A percentile compares a stretch with the other conserved stretches of the same genome.
These are phyloP conservation scores for Caryopteris hybrid DNA, from an alignment of 305 asterid genomes.

Conservation along the genomic window DNA sequence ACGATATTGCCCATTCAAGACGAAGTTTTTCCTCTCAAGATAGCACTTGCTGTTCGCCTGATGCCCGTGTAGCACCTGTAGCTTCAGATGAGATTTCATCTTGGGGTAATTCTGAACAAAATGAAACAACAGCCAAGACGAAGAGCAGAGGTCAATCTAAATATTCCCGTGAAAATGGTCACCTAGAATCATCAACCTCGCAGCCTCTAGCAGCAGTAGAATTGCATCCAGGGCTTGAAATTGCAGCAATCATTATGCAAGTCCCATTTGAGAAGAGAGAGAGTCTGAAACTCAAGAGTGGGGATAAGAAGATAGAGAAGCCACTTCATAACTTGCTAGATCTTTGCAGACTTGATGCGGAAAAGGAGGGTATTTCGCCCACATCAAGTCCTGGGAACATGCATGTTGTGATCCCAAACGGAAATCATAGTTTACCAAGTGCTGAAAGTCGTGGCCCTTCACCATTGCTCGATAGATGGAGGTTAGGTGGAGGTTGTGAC, in stretches of 20 bases:
- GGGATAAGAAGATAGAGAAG: conserved; percentile 37
- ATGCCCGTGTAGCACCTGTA: conserved; percentile 28
- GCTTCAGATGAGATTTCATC: conserved; percentile 30
- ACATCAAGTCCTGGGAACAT: conserved; percentile 33
- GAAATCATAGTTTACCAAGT: conserved; percentile 74
- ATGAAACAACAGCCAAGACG: conserved; percentile 23
- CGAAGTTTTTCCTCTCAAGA: conserved; percentile 44
- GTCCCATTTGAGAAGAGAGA: conserved; percentile 70
- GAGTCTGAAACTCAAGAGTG: conserved; percentile 48
- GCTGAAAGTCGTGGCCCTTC: conserved; percentile 58
- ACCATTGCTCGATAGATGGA: conserved; percentile 85
- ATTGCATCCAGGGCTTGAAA: conserved; percentile 60
- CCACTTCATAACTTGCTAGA: conserved; percentile 38
- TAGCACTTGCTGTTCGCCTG: conserved; percentile 36
- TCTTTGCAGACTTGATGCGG: conserved; percentile 33
- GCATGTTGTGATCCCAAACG: conserved; percentile 79
- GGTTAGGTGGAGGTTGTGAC: conserved; percentile 88
- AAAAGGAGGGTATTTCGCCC: conserved; percentile 20
- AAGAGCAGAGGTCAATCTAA: conserved; percentile 27
- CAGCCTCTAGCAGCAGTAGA: conserved; percentile 39
- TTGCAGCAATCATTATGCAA: conserved; percentile 68
- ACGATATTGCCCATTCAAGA: conserved; percentile 52
- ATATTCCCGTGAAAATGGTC: conserved; percentile 21
- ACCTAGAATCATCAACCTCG: conserved; percentile 12
- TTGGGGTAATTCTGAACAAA: conserved; percentile 18